Evolutionary conservation across 345 rosid genomes (phyloP), one percentile per base, ranked within the genome.

Genomic region (Mallotus nudiflorus): DNA sequence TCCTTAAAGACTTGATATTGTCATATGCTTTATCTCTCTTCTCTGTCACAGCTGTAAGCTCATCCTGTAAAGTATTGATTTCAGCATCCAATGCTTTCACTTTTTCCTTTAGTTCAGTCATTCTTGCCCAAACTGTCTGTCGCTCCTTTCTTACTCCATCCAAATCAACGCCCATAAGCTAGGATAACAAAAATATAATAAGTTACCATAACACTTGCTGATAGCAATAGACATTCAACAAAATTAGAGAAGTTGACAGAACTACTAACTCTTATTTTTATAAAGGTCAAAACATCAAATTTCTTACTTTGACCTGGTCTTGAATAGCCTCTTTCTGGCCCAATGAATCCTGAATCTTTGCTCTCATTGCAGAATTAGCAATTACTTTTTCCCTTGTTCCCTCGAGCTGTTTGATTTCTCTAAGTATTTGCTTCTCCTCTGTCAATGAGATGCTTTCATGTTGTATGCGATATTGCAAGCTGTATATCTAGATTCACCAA

Each of bases 261-360:
- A 55, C 66, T 31, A 69, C 31, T 73, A 35, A 4, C 57, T 24
- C 42, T 35, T 15, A 57, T 19, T 16, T 14, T 35, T n/a, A n/a
- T 22, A 53, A 45, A 44, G 53, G 50, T n/a, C 12, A 24, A 33
- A 66, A 56, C 6, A 46, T 15, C 16, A 58, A 54, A n/a, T 53
- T 10, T 71, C 85, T 85, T 91, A 96, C 99, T 80, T 96, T 92
- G 80, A 96, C 98, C 83, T 89, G 97, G 73, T 84, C 98, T 80
- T 88, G 91, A 67, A 92, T 88, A 65, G 73, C 86, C 69, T 96
- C 97, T 78, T 87, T 91, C 58, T 84, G 93, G 69, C 99, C 99
- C 84, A 92, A 35, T 29, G 96, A 84, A 57, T 91, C 96, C 88
- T 92, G 90, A 72, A 96, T 86, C 75, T 92, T 88, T 15, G 94